Conservation (phyloP, 176 grass and related monocot species). For the Elymus sibiricus region DNA sequence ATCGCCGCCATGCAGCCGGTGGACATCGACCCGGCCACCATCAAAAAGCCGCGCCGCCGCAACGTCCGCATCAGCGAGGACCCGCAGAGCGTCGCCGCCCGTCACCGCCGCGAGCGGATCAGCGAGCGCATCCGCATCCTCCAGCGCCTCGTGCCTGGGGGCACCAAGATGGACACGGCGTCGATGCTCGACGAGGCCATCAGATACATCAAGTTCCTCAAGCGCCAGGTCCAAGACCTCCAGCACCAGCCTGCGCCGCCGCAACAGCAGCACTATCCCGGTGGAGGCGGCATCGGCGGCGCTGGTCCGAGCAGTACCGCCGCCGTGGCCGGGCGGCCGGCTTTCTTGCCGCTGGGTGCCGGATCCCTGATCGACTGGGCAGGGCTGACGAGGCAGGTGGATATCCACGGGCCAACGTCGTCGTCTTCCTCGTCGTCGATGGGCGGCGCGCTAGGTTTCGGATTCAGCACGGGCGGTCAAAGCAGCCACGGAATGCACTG, state of each 20-base stretch:
- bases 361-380: conserved; percentile 42
- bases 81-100: conserved; percentile 84
- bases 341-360: conserved; percentile 36
- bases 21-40: conserved; percentile 83
- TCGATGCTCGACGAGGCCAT: conserved; percentile 97
- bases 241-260: conserved; percentile 39
- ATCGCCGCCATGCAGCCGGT: conserved; percentile 93
- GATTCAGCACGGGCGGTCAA: conserved; percentile 40
- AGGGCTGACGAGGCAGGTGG: conserved; percentile 34
- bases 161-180: conserved; percentile 95
- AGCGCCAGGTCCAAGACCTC: conserved; percentile 82
- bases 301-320: conserved; percentile 42
- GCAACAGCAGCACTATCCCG: background rate
- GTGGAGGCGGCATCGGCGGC: background rate
- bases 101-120: conserved; percentile 82
- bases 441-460: conserved; percentile 74
- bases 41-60: conserved; percentile 74
- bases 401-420: conserved; percentile 57
- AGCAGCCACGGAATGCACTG: conserved; percentile 71
- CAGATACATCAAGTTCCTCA: conserved; percentile 94
- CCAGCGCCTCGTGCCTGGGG: conserved; percentile 81
- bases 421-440: conserved; percentile 84
- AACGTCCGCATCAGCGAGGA: conserved; percentile 95
- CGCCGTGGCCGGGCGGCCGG: conserved; percentile 3
- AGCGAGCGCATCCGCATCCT: conserved; percentile 91